Evolutionary conservation across 139 green algal species (phyloP).

Genomic region (Nannochloris sp.): DNA sequence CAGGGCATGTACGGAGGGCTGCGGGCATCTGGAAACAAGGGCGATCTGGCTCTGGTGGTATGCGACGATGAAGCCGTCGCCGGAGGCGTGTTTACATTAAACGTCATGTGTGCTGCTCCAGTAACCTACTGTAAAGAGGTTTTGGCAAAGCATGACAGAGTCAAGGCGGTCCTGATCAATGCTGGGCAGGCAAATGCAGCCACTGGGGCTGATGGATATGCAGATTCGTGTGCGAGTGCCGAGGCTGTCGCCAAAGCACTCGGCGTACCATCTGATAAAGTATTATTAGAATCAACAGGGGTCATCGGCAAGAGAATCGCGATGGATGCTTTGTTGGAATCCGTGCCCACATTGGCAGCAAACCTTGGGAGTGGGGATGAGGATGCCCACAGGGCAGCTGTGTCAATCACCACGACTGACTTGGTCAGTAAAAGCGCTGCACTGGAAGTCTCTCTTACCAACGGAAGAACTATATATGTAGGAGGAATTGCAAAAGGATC

Average conservation of each 20-base stretch:
- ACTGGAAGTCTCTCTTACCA: constrained; percentile 49
- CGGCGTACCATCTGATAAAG: constrained; percentile 43
- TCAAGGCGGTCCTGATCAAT: constrained; percentile 77
- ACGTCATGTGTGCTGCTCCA: constrained; percentile 90
- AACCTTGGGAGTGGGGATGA: constrained; percentile 42
- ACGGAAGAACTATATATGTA: constrained; percentile 57
- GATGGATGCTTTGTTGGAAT: constrained; percentile 70
- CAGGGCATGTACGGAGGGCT: constrained; percentile 75
- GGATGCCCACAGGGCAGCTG: constrained; percentile 64
- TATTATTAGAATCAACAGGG: constrained; percentile 56
- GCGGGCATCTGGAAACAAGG: constrained; percentile 69
- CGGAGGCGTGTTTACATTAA: constrained; percentile 89
- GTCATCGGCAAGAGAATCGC: constrained; percentile 95
- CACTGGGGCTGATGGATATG: constrained; percentile 69
- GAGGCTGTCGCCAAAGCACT: constrained; percentile 50
- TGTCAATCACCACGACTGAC: constrained; percentile 89
- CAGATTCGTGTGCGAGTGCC: constrained; percentile 47
- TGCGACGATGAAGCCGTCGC: constrained; percentile 60
- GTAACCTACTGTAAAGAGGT: constrained; percentile 89
- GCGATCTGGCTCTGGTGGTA: constrained; percentile 85
- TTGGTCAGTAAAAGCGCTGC: constrained; percentile 81
- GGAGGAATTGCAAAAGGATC: constrained; percentile 93
- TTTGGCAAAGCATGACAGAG: constrained; percentile 50
- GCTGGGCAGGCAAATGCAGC: constrained; percentile 94
- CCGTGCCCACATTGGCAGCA: constrained; percentile 63